Percentiles rank a stretch among this genome's conserved stretches.
phyloP scores from a whole-genome alignment of 2,329 filamentous ascomycete species.

The Alternaria incomplexa region DNA sequence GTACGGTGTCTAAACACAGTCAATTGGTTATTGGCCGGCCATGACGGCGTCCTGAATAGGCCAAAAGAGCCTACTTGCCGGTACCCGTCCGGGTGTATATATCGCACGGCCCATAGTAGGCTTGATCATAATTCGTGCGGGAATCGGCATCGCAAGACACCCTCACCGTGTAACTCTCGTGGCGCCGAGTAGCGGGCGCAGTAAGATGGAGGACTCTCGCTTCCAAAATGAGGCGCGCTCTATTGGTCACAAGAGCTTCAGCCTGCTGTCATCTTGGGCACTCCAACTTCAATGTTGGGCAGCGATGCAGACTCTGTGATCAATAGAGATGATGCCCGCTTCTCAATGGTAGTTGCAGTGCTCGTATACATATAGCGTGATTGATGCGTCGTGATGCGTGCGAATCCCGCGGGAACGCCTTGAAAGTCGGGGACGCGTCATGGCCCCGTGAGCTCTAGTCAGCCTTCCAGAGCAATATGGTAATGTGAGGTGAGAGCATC shows the following conservation, averaged over 20 bases:
- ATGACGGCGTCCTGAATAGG: constrained; percentile 1
- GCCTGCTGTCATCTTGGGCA: constrained; percentile 29
- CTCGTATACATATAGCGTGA: not conserved
- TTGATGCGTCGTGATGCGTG: not conserved
- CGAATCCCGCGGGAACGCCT: not conserved
- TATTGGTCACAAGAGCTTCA: constrained; percentile 28
- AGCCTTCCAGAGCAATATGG: not conserved
- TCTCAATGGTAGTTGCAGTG: not conserved
- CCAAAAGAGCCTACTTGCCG: not conserved
- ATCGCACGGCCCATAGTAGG: not conserved
- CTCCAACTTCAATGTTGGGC: constrained; percentile 11
- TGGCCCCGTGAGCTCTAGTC: not conserved
- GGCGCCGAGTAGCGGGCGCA: constrained; percentile 7
- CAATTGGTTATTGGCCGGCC: not conserved
- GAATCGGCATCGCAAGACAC: not conserved
- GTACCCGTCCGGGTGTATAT: not conserved
- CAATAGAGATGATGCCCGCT: not conserved
- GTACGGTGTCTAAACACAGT: not conserved
- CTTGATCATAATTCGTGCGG: not conserved
- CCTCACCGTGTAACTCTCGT: not conserved
- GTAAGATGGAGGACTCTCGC: constrained; percentile 19
- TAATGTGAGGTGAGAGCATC: not conserved
- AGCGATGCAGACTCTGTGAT: constrained; percentile 14
- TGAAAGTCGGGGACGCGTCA: not conserved
- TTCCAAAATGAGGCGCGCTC: constrained; percentile 21